Percentiles rank a stretch among this genome's conserved stretches.
These are phyloP conservation scores for Blastobotrys aristatus DNA, from an alignment of 1,139 yeast genomes.

Conservation along the genomic window DNA sequence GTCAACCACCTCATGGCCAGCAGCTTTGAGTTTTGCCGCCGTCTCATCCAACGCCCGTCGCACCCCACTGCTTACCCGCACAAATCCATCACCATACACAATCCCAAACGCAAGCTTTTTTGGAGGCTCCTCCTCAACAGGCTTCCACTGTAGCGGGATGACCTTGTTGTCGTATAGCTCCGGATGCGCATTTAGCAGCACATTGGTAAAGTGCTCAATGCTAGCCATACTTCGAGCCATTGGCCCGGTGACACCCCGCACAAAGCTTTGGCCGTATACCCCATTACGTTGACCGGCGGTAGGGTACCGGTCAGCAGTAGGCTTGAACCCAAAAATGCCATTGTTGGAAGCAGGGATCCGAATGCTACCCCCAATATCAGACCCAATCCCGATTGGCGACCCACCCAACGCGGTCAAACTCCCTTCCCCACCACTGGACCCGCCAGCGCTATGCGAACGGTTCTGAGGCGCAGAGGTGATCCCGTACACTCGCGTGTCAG, in stretches of 20 bases:
- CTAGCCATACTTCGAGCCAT: constrained; percentile 50
- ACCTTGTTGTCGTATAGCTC: constrained; percentile 52
- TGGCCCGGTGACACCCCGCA: constrained; percentile 46
- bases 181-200: constrained; percentile 49
- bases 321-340: constrained; percentile 48
- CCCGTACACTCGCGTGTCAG: constrained; percentile 45
- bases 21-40: constrained; percentile 24
- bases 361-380: constrained; percentile 61
- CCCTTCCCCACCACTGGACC: constrained; percentile 61
- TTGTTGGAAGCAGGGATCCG: constrained; percentile 52
- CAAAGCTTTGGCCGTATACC: constrained; percentile 42
- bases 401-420: constrained; percentile 48
- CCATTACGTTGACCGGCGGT: constrained; percentile 34
- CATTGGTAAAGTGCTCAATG: constrained; percentile 50
- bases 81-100: constrained; percentile 31
- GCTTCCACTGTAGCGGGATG: constrained; percentile 33
- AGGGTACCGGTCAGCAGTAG: constrained; percentile 46
- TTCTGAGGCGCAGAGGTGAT: constrained; percentile 41
- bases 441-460: constrained; percentile 45
- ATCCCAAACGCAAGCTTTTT: constrained; percentile 34
- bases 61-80: constrained; percentile 43
- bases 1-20: constrained; percentile 38
- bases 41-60: constrained; percentile 32
- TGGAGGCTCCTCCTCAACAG: constrained; percentile 24
- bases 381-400: constrained; percentile 49